Conservation (phyloP, 805 yeast species). For the Suhomyces sp. region DNA sequence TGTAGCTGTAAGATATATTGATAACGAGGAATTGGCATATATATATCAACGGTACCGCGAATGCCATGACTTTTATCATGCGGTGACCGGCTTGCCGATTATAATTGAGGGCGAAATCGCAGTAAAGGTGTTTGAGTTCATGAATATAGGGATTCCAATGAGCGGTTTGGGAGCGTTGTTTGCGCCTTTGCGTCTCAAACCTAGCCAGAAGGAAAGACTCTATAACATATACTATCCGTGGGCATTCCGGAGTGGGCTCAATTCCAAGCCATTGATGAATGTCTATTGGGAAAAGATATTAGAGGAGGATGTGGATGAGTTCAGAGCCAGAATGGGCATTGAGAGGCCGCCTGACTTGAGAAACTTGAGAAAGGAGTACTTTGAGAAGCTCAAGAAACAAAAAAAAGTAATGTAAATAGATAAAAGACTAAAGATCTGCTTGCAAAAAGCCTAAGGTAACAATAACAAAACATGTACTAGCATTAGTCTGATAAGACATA, state of each 20-base stretch:
- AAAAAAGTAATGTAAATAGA: slow-evolving; percentile 11
- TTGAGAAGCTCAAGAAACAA: slow-evolving; percentile 25
- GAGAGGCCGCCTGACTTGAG: slow-evolving; percentile 75
- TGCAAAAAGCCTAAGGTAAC: too few species aligned
- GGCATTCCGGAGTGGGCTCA: slow-evolving; percentile 73
- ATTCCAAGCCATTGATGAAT: slow-evolving; percentile 73
- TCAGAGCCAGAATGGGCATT: slow-evolving; percentile 70
- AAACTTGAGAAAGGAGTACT: slow-evolving; percentile 48
- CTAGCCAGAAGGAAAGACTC: slow-evolving; percentile 60
- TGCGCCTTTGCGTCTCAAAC: slow-evolving; percentile 76
- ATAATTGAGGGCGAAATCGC: slow-evolving; percentile 96
- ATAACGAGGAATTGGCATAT: slow-evolving; percentile 86
- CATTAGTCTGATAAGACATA: too few species aligned
- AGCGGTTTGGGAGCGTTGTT: slow-evolving; percentile 89
- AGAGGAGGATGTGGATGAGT: slow-evolving; percentile 66
- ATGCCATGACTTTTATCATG: slow-evolving; percentile 95
- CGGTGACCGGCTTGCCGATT: slow-evolving; percentile 85
- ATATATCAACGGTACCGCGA: slow-evolving; percentile 93
- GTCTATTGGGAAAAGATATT: slow-evolving; percentile 89
- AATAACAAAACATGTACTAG: too few species aligned
- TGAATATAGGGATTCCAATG: slow-evolving; percentile 92
- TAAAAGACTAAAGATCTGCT: too few species aligned
- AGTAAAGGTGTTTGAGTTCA: slow-evolving; percentile 85
- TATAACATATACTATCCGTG: slow-evolving; percentile 77
- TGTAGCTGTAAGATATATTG: slow-evolving; percentile 81